Evolutionary conservation across 768 basidiomycete species (phyloP).

Genomic region (Gelatoporia subvermispora): DNA sequence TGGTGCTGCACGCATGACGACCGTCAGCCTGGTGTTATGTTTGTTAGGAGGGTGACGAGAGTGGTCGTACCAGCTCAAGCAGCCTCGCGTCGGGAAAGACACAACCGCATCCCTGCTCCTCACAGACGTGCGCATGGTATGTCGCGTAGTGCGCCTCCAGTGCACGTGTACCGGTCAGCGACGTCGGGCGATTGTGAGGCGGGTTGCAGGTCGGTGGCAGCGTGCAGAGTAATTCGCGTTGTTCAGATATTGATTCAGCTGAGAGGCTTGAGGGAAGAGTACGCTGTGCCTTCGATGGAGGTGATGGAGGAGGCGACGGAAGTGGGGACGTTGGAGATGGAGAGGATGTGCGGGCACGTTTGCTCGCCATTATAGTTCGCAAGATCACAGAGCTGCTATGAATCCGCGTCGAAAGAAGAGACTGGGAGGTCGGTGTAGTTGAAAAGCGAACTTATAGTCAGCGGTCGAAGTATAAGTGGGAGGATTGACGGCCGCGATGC

Average conservation of each 20-base stretch:
- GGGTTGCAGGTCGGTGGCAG: slow-evolving; percentile 80
- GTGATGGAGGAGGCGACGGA: slow-evolving; percentile 11
- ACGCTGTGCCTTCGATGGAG: slow-evolving; percentile 16
- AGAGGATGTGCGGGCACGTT: not conserved
- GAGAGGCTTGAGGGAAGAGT: slow-evolving; percentile 12
- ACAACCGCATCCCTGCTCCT: slow-evolving; percentile 59
- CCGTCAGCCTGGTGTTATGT: not conserved
- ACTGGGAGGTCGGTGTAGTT: too few relatives aligned
- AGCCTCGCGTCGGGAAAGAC: slow-evolving; percentile 84
- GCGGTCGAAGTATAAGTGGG: too few relatives aligned
- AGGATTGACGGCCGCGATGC: too few relatives aligned
- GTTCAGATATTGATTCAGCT: slow-evolving; percentile 6
- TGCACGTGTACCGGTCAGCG: slow-evolving; percentile 60
- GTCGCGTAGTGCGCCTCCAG: slow-evolving; percentile 81
- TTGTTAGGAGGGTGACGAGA: not conserved
- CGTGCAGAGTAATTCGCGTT: slow-evolving; percentile 52
- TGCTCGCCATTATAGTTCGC: not conserved
- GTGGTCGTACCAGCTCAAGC: slow-evolving; percentile 66
- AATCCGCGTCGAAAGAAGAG: too few relatives aligned
- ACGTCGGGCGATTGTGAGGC: slow-evolving; percentile 49
- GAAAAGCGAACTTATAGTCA: too few relatives aligned
- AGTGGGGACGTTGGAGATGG: not conserved
- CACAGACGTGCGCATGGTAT: slow-evolving; percentile 82
- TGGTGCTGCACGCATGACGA: slow-evolving; percentile 51
- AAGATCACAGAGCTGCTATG: not conserved